Evolutionary conservation across 768 basidiomycete species (phyloP).

Genomic region (Inosperma sp.): DNA sequence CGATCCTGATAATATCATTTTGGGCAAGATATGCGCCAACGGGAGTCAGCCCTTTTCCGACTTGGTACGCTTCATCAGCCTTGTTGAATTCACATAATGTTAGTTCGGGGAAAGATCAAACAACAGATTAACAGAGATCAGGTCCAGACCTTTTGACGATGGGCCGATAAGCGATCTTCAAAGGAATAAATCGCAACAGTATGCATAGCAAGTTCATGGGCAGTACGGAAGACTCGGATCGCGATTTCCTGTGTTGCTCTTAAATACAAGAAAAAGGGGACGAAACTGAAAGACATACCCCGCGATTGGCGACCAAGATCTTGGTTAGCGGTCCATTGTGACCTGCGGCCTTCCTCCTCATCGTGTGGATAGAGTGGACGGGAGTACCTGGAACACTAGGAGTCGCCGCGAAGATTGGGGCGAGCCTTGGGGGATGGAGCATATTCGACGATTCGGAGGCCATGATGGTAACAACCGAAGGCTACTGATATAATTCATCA

Average conservation of each 20-base stretch:
- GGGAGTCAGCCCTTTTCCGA: conserved; percentile 93
- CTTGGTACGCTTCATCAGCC: conserved; percentile 99
- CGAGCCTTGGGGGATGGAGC: conserved; percentile 70
- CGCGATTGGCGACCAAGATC: conserved; percentile 89
- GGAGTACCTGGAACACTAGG: conserved; percentile 81
- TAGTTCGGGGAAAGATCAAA: conserved; percentile 28
- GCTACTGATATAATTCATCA: background rate
- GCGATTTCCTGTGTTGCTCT: conserved; percentile 78
- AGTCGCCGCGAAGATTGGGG: conserved; percentile 64
- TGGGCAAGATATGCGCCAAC: conserved; percentile 97
- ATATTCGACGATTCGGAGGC: conserved; percentile 33
- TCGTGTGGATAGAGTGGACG: conserved; percentile 85
- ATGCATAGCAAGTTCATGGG: conserved; percentile 98
- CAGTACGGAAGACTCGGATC: conserved; percentile 95
- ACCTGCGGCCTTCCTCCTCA: conserved; percentile 88
- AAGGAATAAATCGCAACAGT: conserved; percentile 98
- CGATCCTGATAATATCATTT: conserved; percentile 93
- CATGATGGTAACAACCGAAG: conserved; percentile 33
- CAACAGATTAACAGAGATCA: conserved; percentile 8
- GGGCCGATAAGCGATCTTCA: conserved; percentile 94
- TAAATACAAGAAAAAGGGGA: conserved; percentile 13
- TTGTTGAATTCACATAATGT: conserved; percentile 27
- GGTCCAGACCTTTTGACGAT: conserved; percentile 82
- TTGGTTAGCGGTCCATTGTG: conserved; percentile 87
- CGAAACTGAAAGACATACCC: conserved; percentile 47